A percentile compares a stretch with the other conserved stretches of the same genome.
These are phyloP conservation scores for Hanseniaspora valbyensis DNA, from an alignment of 805 yeast species.

Conservation along the genomic window DNA sequence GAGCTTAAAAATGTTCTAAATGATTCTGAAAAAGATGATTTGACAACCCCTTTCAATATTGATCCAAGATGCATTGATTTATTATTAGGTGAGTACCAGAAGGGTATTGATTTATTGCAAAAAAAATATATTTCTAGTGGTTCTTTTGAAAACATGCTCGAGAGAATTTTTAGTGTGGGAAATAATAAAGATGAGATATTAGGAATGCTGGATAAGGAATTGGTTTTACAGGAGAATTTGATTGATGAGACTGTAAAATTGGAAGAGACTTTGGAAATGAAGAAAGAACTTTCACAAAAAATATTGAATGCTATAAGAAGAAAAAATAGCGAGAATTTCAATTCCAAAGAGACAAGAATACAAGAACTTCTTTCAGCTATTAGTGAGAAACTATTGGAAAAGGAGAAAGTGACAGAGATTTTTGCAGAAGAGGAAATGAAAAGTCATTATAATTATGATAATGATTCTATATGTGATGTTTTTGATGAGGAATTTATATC, in stretches of 20 bases:
- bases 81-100: conserved; percentile 4
- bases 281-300: conserved; percentile 19
- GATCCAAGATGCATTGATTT: conserved; percentile 11
- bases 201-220: conserved; percentile 19
- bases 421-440: background rate
- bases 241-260: conserved; percentile 20
- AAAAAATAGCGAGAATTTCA: conserved; percentile 3
- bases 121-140: conserved; percentile 8
- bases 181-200: conserved; percentile 21
- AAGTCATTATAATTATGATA: too few species aligned
- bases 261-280: conserved; percentile 18
- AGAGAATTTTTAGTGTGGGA: conserved; percentile 18
- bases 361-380: conserved; percentile 20
- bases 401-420: conserved; percentile 10
- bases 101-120: conserved; percentile 4
- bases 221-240: conserved; percentile 17
- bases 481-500: background rate
- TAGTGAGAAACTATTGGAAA: conserved; percentile 14
- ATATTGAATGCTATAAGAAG: conserved; percentile 22
- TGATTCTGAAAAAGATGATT: conserved; percentile 12
- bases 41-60: conserved; percentile 3
- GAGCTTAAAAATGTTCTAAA: conserved; percentile 12
- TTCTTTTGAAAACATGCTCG: conserved; percentile 14
- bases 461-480: background rate
- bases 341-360: conserved; percentile 15